Percentiles rank a stretch among this genome's conserved stretches.
Conservation (phyloP, 2,329 filamentous ascomycete species). For the Phialocephala subalpina region DNA sequence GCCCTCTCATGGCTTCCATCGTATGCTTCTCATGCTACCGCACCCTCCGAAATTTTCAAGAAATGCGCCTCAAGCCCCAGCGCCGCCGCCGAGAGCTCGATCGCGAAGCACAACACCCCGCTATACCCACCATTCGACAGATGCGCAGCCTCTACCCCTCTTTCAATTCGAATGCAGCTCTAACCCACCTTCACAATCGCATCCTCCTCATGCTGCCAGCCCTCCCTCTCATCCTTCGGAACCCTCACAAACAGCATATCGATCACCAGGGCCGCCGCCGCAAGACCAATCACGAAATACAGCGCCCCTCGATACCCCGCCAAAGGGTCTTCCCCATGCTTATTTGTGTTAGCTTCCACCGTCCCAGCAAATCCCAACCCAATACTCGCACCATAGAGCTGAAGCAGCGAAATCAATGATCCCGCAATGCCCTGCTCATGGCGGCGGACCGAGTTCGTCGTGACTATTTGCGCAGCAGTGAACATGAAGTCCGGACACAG, state of each 20-base stretch:
- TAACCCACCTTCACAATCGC: not conserved
- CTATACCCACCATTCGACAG: too few species aligned
- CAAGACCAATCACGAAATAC: constrained; percentile 50
- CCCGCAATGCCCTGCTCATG: constrained; percentile 58
- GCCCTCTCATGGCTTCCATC: too few species aligned
- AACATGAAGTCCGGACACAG: constrained; percentile 59
- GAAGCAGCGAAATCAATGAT: constrained; percentile 54
- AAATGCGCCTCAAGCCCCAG: too few species aligned
- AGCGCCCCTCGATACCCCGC: constrained; percentile 49
- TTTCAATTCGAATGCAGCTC: too few species aligned
- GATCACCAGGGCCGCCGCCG: constrained; percentile 45
- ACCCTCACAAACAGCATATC: constrained; percentile 50
- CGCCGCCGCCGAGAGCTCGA: too few species aligned
- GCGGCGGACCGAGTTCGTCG: constrained; percentile 56
- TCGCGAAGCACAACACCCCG: too few species aligned
- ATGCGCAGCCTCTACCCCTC: too few species aligned
- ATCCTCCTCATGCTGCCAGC: constrained; percentile 39
- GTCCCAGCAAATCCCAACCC: constrained; percentile 54
- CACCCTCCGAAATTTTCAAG: too few species aligned
- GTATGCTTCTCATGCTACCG: too few species aligned
- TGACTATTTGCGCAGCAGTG: constrained; percentile 60
- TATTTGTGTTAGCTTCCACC: constrained; percentile 42
- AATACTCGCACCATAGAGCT: constrained; percentile 51
- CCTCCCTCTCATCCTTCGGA: constrained; percentile 49
- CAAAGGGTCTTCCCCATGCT: constrained; percentile 35